These are phyloP conservation scores for Phytophthora ohioensis DNA, from an alignment of 352 stramenopile species.

Conservation along the genomic window DNA sequence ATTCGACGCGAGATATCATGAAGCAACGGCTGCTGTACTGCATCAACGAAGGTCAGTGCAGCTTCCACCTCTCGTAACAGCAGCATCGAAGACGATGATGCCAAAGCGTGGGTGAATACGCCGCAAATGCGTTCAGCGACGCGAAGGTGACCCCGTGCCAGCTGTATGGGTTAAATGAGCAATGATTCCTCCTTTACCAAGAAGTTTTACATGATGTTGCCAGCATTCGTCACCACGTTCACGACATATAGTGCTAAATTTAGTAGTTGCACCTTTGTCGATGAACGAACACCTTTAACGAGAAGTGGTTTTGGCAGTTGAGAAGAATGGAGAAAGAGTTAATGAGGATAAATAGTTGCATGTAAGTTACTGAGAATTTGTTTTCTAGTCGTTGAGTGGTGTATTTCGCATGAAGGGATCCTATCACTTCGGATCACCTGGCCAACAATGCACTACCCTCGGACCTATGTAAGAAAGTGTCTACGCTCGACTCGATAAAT, in stretches of 20 bases:
- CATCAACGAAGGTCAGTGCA: slow-evolving; percentile 87
- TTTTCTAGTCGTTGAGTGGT: slow-evolving; percentile 28
- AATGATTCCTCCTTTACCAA: slow-evolving; percentile 23
- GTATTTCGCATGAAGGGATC: slow-evolving; percentile 42
- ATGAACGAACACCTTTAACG: neutral
- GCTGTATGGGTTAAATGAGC: slow-evolving; percentile 31
- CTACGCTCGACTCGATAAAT: slow-evolving; percentile 51
- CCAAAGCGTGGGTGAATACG: neutral
- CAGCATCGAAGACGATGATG: slow-evolving; percentile 6
- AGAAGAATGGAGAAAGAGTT: neutral
- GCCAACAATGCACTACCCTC: slow-evolving; percentile 32
- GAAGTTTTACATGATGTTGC: slow-evolving; percentile 12
- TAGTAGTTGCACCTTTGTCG: neutral
- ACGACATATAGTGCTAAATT: too few species aligned
- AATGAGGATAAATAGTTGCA: slow-evolving; percentile 16
- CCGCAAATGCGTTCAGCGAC: slow-evolving; percentile 14
- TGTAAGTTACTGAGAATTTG: slow-evolving; percentile 23
- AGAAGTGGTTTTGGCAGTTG: neutral
- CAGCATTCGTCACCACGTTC: slow-evolving; percentile 1
- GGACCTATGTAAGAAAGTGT: slow-evolving; percentile 24
- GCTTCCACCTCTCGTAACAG: slow-evolving; percentile 81
- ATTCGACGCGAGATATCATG: slow-evolving; percentile 83
- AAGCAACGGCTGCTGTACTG: slow-evolving; percentile 78
- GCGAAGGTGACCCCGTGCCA: slow-evolving; percentile 21
- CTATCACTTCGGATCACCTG: slow-evolving; percentile 47